Percentiles rank a stretch among this genome's conserved stretches.
phyloP scores from a whole-genome alignment of 2,329 filamentous ascomycete species.

The Cladosporium sp. region DNA sequence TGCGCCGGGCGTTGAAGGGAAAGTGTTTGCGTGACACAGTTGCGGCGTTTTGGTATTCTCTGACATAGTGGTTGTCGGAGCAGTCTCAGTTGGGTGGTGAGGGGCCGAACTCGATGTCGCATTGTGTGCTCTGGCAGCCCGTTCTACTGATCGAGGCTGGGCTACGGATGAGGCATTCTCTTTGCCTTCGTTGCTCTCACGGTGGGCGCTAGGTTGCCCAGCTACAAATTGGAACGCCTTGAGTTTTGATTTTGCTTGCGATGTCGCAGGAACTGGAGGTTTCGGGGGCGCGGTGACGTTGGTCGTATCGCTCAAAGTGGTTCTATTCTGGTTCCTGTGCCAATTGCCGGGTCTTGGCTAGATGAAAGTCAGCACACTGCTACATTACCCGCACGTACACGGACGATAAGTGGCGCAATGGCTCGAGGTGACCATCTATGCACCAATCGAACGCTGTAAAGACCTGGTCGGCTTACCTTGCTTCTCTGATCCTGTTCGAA shows the following conservation, averaged over 20 bases:
- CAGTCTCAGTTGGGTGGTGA: conserved; percentile 3
- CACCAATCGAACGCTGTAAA: background rate
- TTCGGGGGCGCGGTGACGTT: conserved; percentile 29
- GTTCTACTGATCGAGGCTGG: background rate
- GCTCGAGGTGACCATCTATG: no score
- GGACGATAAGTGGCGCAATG: background rate
- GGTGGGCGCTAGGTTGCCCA: conserved; percentile 25
- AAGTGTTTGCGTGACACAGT: conserved; percentile 30
- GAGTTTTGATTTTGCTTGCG: conserved; percentile 51
- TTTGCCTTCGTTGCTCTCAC: conserved; percentile 33
- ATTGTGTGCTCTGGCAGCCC: conserved; percentile 6
- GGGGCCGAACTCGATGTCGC: conserved; percentile 10
- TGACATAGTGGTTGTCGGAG: background rate
- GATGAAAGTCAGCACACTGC: background rate
- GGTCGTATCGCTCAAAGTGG: conserved; percentile 20
- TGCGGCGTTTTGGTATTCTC: conserved; percentile 19
- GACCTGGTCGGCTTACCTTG: conserved; percentile 32
- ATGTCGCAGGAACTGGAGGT: conserved; percentile 47
- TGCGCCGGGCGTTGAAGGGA: conserved; percentile 56
- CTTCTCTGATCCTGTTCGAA: conserved; percentile 44
- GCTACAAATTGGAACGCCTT: conserved; percentile 52
- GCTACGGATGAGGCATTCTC: conserved; percentile 33
- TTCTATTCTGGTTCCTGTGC: conserved; percentile 17
- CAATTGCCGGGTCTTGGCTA: conserved; percentile 25
- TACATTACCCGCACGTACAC: no score